phyloP scores from a whole-genome alignment of 2,329 filamentous ascomycete genomes.

The Cordyceps fumosorosea region DNA sequence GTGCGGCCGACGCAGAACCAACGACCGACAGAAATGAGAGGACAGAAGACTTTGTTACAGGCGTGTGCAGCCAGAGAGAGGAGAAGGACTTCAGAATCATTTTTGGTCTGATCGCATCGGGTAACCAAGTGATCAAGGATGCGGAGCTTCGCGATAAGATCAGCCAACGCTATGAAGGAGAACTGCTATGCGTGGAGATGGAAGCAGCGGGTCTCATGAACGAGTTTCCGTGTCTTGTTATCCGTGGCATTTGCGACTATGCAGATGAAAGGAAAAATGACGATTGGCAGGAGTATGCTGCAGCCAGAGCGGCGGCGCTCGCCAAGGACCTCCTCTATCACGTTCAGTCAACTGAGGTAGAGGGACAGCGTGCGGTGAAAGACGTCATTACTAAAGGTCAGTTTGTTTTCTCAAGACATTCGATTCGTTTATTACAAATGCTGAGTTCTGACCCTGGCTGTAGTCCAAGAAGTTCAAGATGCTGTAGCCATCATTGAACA shows the following conservation, averaged over 20 bases:
- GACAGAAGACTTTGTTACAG: not conserved
- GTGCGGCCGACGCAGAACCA: too few species aligned
- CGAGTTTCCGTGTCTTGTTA: conserved; percentile 14
- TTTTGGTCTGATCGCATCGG: not conserved
- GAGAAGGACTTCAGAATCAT: not conserved
- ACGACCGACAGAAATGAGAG: not conserved
- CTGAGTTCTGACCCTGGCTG: not conserved
- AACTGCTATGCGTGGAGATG: not conserved
- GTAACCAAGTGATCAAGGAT: not conserved
- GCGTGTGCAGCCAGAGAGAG: not conserved
- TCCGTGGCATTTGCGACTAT: conserved; percentile 25
- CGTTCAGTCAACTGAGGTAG: not conserved
- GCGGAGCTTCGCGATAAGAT: not conserved
- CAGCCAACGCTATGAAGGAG: not conserved
- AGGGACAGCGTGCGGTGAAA: not conserved
- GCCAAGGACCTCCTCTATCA: conserved; percentile 12
- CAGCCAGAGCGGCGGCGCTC: conserved; percentile 18
- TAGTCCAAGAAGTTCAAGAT: not conserved
- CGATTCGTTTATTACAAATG: not conserved
- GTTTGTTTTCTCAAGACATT: too few species aligned
- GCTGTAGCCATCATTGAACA: not conserved
- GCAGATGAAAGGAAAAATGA: conserved; percentile 22
- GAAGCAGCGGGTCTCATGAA: not conserved
- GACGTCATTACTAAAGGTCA: not conserved
- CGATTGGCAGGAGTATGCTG: conserved; percentile 18